Percentiles rank a stretch among this genome's conserved stretches.
Evolutionary conservation across 1,284 basidiomycete genomes (phyloP).

Genomic region (Ganoderma sp.): DNA sequence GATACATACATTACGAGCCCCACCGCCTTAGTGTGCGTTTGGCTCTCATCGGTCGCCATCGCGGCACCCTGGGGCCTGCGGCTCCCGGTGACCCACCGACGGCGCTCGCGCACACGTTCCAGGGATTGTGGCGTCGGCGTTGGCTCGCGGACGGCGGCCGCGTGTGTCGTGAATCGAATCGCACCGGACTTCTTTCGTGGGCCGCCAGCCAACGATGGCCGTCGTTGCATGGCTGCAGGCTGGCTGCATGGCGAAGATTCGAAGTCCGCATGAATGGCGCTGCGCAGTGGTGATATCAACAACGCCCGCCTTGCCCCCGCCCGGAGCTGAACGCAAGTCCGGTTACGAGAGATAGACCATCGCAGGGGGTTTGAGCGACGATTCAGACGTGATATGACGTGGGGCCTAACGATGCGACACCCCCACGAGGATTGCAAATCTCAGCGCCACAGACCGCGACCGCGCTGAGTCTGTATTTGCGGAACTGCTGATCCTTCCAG

Average conservation of each 20-base stretch:
- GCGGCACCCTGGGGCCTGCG: background rate
- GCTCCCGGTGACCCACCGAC: background rate
- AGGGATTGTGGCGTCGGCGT: conserved; percentile 7
- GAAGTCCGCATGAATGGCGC: conserved; percentile 4
- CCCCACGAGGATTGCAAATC: background rate
- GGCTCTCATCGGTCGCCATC: background rate
- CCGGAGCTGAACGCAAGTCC: background rate
- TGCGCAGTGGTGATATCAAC: background rate
- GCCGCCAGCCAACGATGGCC: background rate
- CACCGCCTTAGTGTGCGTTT: background rate
- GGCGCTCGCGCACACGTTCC: background rate
- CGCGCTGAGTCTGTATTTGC: background rate
- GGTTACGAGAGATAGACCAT: conserved; percentile 4
- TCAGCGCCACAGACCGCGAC: background rate
- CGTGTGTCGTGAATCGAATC: background rate
- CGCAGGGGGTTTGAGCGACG: conserved; percentile 4
- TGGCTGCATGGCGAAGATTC: background rate
- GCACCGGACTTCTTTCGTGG: background rate
- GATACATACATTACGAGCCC: background rate
- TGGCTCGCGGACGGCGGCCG: background rate
- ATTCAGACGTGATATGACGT: background rate
- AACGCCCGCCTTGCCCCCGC: background rate
- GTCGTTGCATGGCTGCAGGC: background rate
- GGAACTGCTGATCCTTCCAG: background rate
- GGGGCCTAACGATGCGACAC: background rate